Evolutionary conservation across 257 asterid species (phyloP), one percentile per base, ranked within the genome.

Genomic region (Striga asiatica): DNA sequence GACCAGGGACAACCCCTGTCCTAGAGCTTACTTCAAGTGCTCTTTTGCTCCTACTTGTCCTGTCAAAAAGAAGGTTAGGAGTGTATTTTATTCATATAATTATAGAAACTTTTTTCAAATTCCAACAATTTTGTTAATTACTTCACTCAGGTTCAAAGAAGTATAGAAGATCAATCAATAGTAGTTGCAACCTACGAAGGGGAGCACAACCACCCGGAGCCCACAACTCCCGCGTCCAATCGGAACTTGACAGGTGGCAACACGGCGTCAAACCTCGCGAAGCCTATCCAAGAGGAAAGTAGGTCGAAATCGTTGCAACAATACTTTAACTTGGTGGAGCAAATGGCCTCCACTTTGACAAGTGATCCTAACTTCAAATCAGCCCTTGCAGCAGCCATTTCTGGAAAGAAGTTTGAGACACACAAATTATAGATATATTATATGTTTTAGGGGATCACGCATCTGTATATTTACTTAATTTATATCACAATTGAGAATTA

Each of bases 361-460:
- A 80, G 77, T 55, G 98, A 91, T 70, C 98, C 97, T 4, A 76
- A 78, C 43, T 91, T 91, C 73, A 80, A 81, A 66, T 94, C 95
- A 37, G 96, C 94, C 1, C 64, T 91, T 17, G 95, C 97, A 13
- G 95, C 98, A 17, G 98, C 97, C 49, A 84, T 88, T 50, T 78
- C 96, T 1, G 95, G 98, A 67, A 82, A 84, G 63, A n/a, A n/a
- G n/a, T n/a, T n/a, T n/a, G n/a, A n/a, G n/a, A n/a, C n/a, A n/a
- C n/a, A n/a, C n/a, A n/a, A n/a, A n/a, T n/a, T n/a, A n/a, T n/a
- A n/a, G n/a, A n/a, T n/a, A n/a, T n/a, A n/a, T n/a, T n/a, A n/a
- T n/a, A n/a, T n/a, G n/a, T n/a, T n/a, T n/a, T n/a, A n/a, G n/a
- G n/a, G n/a, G n/a, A n/a, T n/a, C n/a, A n/a, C n/a, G n/a, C n/a